Conservation (phyloP, 2,329 filamentous ascomycete genomes). For the Colletotrichum lindemuthianum region DNA sequence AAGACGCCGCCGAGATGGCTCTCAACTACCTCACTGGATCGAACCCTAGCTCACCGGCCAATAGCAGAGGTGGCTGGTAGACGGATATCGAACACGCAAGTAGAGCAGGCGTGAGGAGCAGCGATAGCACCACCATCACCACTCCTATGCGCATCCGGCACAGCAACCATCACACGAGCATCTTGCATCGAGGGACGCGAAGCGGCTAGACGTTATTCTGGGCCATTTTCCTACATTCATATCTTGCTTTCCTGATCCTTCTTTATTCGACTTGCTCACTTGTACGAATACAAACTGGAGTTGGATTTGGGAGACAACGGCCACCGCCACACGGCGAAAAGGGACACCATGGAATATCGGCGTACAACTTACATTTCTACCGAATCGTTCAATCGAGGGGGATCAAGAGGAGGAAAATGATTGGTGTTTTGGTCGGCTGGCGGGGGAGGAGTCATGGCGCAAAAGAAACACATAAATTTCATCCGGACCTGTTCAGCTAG, state of each 20-base stretch:
- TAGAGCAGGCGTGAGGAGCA: neutral
- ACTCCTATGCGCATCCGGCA: neutral
- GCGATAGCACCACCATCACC: neutral
- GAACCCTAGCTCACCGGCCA: conserved; percentile 52
- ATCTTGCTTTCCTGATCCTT: conserved; percentile 19
- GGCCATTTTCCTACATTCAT: neutral
- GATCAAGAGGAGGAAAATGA: neutral
- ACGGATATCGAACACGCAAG: neutral
- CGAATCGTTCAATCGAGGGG: conserved; percentile 20
- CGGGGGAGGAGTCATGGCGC: conserved; percentile 7
- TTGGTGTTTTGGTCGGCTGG: conserved; percentile 7
- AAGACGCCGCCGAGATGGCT: conserved; percentile 90
- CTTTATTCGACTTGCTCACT: conserved; percentile 15
- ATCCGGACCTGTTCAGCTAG: no score
- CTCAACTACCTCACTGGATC: conserved; percentile 64
- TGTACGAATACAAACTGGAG: conserved; percentile 37
- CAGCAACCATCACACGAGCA: conserved; percentile 22
- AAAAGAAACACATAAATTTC: neutral
- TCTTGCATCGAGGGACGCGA: conserved; percentile 19
- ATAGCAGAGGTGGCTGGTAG: conserved; percentile 36
- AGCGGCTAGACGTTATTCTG: no score
- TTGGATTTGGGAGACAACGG: conserved; percentile 33
- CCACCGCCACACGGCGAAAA: conserved; percentile 35
- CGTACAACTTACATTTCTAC: conserved; percentile 33
- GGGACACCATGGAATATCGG: conserved; percentile 33